phyloP scores from a whole-genome alignment of 495 filamentous ascomycete species.

The Saxophila tyrrhenica region DNA sequence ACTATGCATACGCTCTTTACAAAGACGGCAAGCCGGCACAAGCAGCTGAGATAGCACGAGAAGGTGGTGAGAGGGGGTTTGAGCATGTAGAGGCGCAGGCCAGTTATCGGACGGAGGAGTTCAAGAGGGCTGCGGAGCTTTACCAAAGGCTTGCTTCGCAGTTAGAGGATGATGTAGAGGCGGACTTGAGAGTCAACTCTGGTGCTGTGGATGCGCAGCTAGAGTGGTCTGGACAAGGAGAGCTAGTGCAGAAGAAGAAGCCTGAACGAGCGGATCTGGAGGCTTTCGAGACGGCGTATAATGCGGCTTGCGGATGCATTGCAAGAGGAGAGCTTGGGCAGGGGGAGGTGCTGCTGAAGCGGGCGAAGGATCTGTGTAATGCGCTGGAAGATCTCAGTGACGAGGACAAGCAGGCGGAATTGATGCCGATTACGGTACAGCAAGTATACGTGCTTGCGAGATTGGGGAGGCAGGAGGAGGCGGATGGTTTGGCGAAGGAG shows the following conservation, averaged over 20 bases:
- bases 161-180: constrained; percentile 50
- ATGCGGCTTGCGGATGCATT: constrained; percentile 78
- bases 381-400: constrained; percentile 70
- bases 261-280: constrained; percentile 67
- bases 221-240: constrained; percentile 61
- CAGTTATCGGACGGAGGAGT: constrained; percentile 74
- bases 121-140: constrained; percentile 54
- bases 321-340: constrained; percentile 65
- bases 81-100: constrained; percentile 84
- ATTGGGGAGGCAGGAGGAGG: constrained; percentile 64
- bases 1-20: constrained; percentile 87
- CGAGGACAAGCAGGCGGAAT: constrained; percentile 71
- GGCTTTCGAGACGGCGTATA: constrained; percentile 87
- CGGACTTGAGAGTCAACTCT: constrained; percentile 77
- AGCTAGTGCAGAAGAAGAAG: constrained; percentile 43
- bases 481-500: constrained; percentile 50
- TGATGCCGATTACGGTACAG: constrained; percentile 78
- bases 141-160: constrained; percentile 53
- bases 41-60: constrained; percentile 49
- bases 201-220: constrained; percentile 73
- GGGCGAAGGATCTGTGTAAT: constrained; percentile 76
- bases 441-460: constrained; percentile 67
- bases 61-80: constrained; percentile 46
- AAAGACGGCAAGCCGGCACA: constrained; percentile 66
- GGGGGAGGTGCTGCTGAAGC: constrained; percentile 67